These are phyloP conservation scores for Mycena floridula DNA, from an alignment of 768 basidiomycete genomes.

Conservation along the genomic window DNA sequence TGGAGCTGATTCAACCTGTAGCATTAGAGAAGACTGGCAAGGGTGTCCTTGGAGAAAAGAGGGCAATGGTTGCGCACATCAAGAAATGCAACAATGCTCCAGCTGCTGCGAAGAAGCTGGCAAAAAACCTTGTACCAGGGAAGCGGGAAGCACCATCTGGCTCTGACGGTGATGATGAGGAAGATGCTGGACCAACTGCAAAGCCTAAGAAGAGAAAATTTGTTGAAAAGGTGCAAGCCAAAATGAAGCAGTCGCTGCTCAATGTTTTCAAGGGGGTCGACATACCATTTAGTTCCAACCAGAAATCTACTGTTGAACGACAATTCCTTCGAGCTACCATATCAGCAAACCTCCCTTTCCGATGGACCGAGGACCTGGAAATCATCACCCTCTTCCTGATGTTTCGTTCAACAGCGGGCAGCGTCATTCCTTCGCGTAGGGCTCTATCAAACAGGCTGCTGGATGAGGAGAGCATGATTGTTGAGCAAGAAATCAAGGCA, in stretches of 20 bases:
- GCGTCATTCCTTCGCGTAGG: conserved; percentile 7
- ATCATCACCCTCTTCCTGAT: conserved; percentile 20
- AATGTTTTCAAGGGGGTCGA: conserved; percentile 18
- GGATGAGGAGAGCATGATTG: conserved; percentile 5
- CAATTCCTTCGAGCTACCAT: conserved; percentile 21
- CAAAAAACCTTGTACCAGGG: not conserved
- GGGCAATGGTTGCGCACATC: too few relatives aligned
- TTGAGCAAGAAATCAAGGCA: conserved; percentile 9
- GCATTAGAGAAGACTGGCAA: too few relatives aligned
- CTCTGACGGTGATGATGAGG: too few relatives aligned
- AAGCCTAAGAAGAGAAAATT: not conserved
- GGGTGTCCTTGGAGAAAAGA: too few relatives aligned
- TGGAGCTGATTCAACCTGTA: too few relatives aligned
- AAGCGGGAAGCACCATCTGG: too few relatives aligned
- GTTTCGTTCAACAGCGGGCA: conserved; percentile 11
- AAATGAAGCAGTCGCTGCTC: conserved; percentile 5
- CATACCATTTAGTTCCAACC: conserved; percentile 18
- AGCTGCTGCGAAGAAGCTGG: not conserved
- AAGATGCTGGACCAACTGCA: not conserved
- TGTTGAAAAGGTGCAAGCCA: not conserved
- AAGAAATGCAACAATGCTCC: not conserved
- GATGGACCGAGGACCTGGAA: conserved; percentile 22
- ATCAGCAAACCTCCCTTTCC: conserved; percentile 22
- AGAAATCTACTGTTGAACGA: conserved; percentile 10
- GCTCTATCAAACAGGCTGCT: conserved; percentile 18